phyloP scores from a whole-genome alignment of 306 rosid genomes.

The Citrullus amarus region DNA sequence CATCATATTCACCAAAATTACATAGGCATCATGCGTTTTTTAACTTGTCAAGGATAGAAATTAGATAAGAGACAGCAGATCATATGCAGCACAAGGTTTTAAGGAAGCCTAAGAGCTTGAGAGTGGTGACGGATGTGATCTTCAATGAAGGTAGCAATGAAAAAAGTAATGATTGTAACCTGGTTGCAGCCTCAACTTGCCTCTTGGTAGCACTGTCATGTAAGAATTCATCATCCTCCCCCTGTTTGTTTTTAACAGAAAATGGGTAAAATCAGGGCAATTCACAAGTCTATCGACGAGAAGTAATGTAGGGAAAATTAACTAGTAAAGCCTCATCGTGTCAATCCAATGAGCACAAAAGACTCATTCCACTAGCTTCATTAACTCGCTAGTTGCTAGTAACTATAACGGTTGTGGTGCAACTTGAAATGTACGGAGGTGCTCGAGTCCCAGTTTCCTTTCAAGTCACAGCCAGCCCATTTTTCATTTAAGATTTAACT shows the following conservation, averaged over 20 bases:
- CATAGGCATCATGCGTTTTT: not conserved
- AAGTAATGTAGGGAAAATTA: not conserved
- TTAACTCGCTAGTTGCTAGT: too few species aligned
- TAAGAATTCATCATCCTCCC: constrained; percentile 73
- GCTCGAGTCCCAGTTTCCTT: too few species aligned
- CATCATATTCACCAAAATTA: not conserved
- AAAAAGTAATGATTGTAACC: constrained; percentile 80
- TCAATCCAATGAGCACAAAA: too few species aligned
- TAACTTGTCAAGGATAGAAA: not conserved
- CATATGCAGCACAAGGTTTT: constrained; percentile 5
- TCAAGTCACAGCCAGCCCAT: too few species aligned
- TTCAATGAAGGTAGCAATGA: constrained; percentile 76
- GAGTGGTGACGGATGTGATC: constrained; percentile 90
- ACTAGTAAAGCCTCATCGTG: not conserved
- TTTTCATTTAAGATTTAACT: too few species aligned
- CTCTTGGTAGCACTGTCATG: constrained; percentile 61
- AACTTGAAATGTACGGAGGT: too few species aligned
- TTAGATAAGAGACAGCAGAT: constrained; percentile 3
- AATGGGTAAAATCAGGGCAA: not conserved
- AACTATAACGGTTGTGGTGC: too few species aligned
- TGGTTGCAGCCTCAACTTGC: constrained; percentile 74
- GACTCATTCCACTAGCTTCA: too few species aligned
- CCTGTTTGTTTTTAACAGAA: constrained; percentile 28
- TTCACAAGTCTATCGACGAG: not conserved
- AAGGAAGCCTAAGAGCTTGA: constrained; percentile 58